Evolutionary conservation across 352 stramenopile species (phyloP).

Genomic region (Phytophthora kernoviae): DNA sequence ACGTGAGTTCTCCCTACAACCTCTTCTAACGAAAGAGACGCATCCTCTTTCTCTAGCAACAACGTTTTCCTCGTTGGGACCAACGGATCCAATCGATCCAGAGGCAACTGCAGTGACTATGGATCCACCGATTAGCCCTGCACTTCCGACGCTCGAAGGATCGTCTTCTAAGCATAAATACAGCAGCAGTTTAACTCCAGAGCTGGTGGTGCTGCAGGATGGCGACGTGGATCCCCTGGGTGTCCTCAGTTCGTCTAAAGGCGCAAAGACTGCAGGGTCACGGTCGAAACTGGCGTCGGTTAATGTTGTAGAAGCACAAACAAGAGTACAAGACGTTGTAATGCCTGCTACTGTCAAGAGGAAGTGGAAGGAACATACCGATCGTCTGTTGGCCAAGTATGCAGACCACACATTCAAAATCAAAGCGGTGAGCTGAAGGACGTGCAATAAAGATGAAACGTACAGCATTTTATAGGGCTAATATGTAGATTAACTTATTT

Average conservation of each 20-base stretch:
- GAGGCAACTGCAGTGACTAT: not conserved
- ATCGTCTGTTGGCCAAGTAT: constrained; percentile 68
- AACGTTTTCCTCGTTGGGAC: constrained; percentile 9
- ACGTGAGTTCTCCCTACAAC: constrained; percentile 22
- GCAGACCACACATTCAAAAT: constrained; percentile 75
- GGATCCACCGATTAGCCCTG: constrained; percentile 2
- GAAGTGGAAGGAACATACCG: constrained; percentile 72
- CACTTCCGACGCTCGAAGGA: constrained; percentile 2
- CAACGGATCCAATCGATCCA: not conserved
- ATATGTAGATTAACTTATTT: not conserved
- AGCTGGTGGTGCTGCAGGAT: constrained; percentile 67
- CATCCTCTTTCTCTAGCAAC: constrained; percentile 50
- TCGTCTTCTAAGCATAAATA: constrained; percentile 10
- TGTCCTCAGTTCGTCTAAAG: constrained; percentile 34
- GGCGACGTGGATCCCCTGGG: constrained; percentile 76
- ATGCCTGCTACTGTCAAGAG: constrained; percentile 48
- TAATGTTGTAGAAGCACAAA: not conserved
- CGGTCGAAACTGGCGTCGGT: constrained; percentile 9
- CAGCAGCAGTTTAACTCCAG: constrained; percentile 9
- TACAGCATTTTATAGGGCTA: too few relatives aligned
- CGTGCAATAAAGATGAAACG: not conserved
- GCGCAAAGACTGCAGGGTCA: not conserved
- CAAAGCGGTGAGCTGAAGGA: constrained; percentile 49
- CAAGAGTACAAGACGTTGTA: not conserved
- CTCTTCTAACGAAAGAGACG: constrained; percentile 34